A percentile compares a stretch with the other conserved stretches of the same genome.
These are phyloP conservation scores for Talinum fruticosum DNA, from an alignment of 148 eudicot genomes.

Conservation along the genomic window DNA sequence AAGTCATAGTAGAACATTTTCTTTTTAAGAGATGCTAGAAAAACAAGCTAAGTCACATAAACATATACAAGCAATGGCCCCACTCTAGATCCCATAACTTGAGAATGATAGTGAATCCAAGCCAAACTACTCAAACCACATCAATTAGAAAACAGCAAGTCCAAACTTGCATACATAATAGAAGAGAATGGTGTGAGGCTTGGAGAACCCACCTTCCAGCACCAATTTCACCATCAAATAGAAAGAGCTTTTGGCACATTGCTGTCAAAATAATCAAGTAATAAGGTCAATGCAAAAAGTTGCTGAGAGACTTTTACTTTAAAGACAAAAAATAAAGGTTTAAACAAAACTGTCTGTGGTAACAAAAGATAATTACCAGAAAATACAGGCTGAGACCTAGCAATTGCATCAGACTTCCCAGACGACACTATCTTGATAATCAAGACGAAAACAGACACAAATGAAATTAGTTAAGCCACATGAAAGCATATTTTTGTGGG, in stretches of 20 bases:
- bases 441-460: constrained; percentile 13
- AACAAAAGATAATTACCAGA: constrained; percentile 48
- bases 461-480: not conserved
- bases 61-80: not conserved
- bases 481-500: not conserved
- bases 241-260: constrained; percentile 59
- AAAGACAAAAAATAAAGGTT: not conserved
- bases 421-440: constrained; percentile 60
- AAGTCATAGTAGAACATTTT: not conserved
- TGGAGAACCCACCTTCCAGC: constrained; percentile 67
- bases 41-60: not conserved
- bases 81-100: not conserved
- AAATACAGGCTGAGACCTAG: constrained; percentile 61
- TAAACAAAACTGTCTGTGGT: not conserved
- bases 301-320: not conserved
- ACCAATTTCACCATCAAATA: constrained; percentile 73
- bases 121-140: not conserved
- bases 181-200: not conserved
- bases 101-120: not conserved
- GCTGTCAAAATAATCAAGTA: constrained; percentile 41
- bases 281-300: constrained; percentile 10
- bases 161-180: too few species aligned
- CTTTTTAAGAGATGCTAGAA: not conserved
- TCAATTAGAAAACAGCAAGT: too few species aligned
- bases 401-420: constrained; percentile 58